Base-by-base conservation (phyloP, 2,329 filamentous ascomycete species). In the Colletotrichum kahawae region DNA sequence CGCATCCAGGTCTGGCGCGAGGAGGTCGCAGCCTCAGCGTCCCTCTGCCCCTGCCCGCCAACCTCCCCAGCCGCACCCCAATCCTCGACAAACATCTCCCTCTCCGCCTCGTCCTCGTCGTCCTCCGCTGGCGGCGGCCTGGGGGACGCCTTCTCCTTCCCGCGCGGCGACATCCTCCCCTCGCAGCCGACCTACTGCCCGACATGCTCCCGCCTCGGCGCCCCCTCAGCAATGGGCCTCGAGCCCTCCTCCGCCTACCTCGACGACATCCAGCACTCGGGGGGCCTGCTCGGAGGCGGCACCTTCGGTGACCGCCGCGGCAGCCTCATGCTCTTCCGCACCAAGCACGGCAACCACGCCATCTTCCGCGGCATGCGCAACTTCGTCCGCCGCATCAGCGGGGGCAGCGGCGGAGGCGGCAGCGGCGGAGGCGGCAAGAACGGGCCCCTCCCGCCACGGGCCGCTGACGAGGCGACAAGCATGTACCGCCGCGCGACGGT, bases 1-100 rank as follows among this genome's bases (percentile, higher is more conserved):
- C 85, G 85, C 80, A 88, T 90, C 77, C 81, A 87, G 74, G 83
- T 87, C 74, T 91, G 89, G 89, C 86, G 87, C 70, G 82, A 82
- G 67, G 89, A 90, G 81, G 87, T 90, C 63, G 82, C 83, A 43
- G 79, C 81, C 27, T 81, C 83, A 63, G 80, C 79, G 43, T 79
- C 80, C 24, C 81, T 82, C 16, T 85, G 85, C 78, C 79, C 77
- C 66, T 83, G 82, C 70, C 80, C 82, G 7, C 78, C 78, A 27
- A 81, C 80, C 60, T 79, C 83, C 14, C 78, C 80, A n/a, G 67
- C 79, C 10, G 77, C 82, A 54, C 78, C 81, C 18, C 82, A 71
- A 34, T 75, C 73, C 27, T 75, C 73, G 13, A 75, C 73, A 64
- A 75, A 75, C 57, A 75, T 75, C 21, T 75, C 73, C 56, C 73